These are phyloP conservation scores for Debaryomyces sp. DNA, from an alignment of 1,139 yeast genomes.

Conservation along the genomic window DNA sequence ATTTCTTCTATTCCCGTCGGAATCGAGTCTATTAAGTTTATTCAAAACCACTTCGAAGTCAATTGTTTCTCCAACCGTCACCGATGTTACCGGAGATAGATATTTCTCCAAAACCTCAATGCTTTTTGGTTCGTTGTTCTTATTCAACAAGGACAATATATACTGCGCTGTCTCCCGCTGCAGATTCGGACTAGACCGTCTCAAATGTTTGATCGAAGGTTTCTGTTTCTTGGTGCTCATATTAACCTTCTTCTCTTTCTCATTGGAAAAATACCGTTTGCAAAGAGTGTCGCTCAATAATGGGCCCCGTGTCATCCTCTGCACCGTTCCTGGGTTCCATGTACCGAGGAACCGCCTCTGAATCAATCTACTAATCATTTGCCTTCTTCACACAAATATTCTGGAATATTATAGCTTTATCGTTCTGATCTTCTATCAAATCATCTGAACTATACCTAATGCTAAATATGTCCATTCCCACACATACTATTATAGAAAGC, in stretches of 20 bases:
- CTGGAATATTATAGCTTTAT: neutral
- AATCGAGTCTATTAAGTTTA: slow-evolving; percentile 1
- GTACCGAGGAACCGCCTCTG: neutral
- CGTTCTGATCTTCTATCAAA: neutral
- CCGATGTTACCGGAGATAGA: slow-evolving; percentile 50
- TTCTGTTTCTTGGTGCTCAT: slow-evolving; percentile 20
- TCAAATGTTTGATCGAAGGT: slow-evolving; percentile 27
- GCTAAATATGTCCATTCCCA: neutral
- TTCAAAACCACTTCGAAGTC: slow-evolving; percentile 49
- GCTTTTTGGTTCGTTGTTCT: slow-evolving; percentile 22
- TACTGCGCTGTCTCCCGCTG: slow-evolving; percentile 24
- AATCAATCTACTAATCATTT: slow-evolving; percentile 3
- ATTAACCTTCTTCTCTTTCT: neutral
- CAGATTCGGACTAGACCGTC: slow-evolving; percentile 27
- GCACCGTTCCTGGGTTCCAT: neutral
- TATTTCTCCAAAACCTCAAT: slow-evolving; percentile 29
- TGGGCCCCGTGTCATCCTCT: neutral
- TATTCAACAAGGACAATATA: slow-evolving; percentile 31
- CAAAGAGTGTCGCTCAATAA: neutral
- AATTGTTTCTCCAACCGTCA: slow-evolving; percentile 71
- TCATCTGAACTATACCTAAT: neutral
- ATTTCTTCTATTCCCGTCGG: slow-evolving; percentile 28
- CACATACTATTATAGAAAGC: neutral
- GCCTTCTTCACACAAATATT: neutral
- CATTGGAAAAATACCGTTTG: neutral